These are phyloP conservation scores for Prunus dulcis DNA, from an alignment of 306 rosid genomes.

Conservation along the genomic window DNA sequence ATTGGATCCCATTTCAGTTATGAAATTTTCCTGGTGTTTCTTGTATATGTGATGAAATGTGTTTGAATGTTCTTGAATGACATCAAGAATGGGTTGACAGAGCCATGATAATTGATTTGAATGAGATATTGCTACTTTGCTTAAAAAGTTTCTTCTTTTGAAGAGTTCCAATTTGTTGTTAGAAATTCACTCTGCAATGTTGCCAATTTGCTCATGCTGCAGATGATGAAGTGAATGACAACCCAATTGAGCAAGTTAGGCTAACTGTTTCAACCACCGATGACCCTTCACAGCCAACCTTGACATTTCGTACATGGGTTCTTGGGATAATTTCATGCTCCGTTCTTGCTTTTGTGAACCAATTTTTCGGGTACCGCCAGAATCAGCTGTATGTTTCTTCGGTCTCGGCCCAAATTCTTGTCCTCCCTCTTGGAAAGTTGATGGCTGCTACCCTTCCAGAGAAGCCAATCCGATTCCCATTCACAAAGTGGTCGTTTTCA, in stretches of 20 bases:
- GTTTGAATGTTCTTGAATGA: neutral
- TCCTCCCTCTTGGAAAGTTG: constrained; percentile 33
- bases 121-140: too few species aligned
- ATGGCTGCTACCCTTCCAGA: constrained; percentile 36
- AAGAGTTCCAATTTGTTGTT: neutral
- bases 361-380: constrained; percentile 34
- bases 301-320: constrained; percentile 40
- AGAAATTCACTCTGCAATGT: neutral
- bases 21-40: neutral
- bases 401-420: constrained; percentile 31
- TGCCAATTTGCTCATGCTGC: neutral
- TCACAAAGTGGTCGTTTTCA: constrained; percentile 24
- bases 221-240: constrained; percentile 27
- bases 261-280: constrained; percentile 39
- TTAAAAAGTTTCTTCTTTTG: too few species aligned
- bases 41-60: neutral
- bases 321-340: constrained; percentile 25
- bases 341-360: constrained; percentile 27
- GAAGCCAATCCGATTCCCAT: neutral
- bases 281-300: constrained; percentile 27
- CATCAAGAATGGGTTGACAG: neutral
- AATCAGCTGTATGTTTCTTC: constrained; percentile 22
- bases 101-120: too few species aligned
- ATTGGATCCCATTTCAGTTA: neutral
- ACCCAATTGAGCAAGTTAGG: constrained; percentile 38